Percentiles rank a stretch among this genome's conserved stretches.
These are phyloP conservation scores for Diplosphaera chodatii DNA, from an alignment of 139 green algal species.

Conservation along the genomic window DNA sequence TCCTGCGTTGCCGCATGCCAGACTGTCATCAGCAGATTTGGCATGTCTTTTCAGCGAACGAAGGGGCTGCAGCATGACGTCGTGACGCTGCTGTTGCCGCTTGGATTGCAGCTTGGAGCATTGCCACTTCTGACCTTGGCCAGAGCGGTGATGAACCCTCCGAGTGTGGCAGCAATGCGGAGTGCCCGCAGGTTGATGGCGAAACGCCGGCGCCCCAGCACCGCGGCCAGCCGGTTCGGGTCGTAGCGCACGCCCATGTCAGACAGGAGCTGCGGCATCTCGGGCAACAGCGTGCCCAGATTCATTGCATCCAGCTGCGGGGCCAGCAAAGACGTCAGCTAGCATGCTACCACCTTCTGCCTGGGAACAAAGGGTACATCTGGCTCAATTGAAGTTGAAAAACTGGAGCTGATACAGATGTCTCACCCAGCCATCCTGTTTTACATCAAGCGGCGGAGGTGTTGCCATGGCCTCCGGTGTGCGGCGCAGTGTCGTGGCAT, in stretches of 20 bases:
- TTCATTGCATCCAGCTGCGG: constrained; percentile 73
- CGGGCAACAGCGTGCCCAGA: constrained; percentile 55
- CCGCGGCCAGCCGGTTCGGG: constrained; percentile 54
- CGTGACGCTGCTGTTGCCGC: no score
- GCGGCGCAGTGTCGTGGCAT: not conserved
- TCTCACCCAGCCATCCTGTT: not conserved
- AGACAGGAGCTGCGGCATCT: constrained; percentile 60
- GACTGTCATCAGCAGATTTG: no score
- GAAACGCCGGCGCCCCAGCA: constrained; percentile 27
- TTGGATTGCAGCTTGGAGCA: no score
- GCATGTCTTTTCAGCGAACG: no score
- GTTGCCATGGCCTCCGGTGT: not conserved
- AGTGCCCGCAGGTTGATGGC: constrained; percentile 50
- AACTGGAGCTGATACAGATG: no score
- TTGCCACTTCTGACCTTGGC: no score
- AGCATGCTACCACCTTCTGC: no score
- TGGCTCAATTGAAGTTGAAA: no score
- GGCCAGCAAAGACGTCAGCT: no score
- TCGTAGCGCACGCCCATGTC: constrained; percentile 79
- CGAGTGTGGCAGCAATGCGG: constrained; percentile 50
- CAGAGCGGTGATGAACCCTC: constrained; percentile 56
- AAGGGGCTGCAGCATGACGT: no score
- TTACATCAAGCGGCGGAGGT: not conserved
- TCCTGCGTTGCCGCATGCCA: no score
- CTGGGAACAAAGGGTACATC: no score